A percentile compares a stretch with the other conserved stretches of the same genome.
Conservation (phyloP, 495 filamentous ascomycete species). For the Neurospora discreta region DNA sequence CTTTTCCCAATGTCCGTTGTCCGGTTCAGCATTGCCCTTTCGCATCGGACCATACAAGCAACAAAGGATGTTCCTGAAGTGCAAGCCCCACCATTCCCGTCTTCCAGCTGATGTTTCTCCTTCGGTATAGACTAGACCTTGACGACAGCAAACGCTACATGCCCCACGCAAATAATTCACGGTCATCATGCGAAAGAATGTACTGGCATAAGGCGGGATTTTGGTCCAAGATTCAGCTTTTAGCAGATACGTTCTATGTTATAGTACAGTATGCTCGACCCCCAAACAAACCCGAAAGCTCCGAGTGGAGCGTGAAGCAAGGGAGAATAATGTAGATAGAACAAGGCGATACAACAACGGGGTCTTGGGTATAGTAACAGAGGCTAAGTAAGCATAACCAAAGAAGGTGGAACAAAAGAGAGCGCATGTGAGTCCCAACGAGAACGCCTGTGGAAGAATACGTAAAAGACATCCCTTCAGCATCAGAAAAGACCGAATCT, state of each 20-base stretch:
- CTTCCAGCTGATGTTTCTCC: not conserved
- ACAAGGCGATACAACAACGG: not conserved
- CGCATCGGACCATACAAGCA: not conserved
- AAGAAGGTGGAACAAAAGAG: constrained; percentile 1
- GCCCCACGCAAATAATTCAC: not conserved
- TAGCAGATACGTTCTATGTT: not conserved
- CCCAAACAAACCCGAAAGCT: not conserved
- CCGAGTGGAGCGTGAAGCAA: not conserved
- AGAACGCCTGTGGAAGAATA: not conserved
- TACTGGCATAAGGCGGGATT: not conserved
- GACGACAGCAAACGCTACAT: not conserved
- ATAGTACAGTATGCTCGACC: not conserved
- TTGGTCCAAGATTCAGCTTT: not conserved
- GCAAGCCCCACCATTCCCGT: not conserved
- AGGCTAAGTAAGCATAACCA: not conserved
- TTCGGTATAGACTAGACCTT: not conserved
- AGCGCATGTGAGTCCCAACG: not conserved
- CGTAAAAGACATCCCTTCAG: not conserved
- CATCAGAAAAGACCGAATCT: not conserved
- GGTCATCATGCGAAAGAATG: not conserved
- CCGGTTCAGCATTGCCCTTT: not conserved
- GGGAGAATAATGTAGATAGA: not conserved
- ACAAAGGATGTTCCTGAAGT: not conserved
- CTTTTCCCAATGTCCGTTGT: not conserved
- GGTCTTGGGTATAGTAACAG: constrained; percentile 3